Percentiles rank a stretch among this genome's conserved stretches.
Conservation (phyloP, 306 rosid genomes). For the Abrus pulchellus region DNA sequence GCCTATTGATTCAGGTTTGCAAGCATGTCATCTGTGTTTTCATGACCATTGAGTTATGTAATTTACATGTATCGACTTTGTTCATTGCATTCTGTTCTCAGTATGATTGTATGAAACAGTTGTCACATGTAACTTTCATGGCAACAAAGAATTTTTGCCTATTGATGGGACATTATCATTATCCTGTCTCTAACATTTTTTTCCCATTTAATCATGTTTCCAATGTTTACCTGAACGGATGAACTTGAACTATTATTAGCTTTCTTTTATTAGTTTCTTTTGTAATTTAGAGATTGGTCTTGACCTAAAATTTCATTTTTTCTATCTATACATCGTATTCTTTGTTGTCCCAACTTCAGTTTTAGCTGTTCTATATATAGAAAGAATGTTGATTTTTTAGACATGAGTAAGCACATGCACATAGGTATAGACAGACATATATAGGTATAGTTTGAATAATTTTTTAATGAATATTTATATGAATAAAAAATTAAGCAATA, state of each 20-base stretch:
- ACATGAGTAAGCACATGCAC: too few species aligned
- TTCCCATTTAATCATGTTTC: background rate
- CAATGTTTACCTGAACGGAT: background rate
- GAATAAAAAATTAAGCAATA: too few species aligned
- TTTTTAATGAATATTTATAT: too few species aligned
- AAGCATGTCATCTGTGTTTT: conserved; percentile 9
- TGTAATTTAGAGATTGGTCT: background rate
- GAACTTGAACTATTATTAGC: background rate
- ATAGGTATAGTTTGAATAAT: too few species aligned
- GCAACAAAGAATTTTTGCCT: conserved; percentile 16
- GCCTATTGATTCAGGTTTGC: background rate
- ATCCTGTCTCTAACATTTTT: conserved; percentile 1
- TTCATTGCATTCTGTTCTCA: conserved; percentile 36
- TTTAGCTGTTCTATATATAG: background rate
- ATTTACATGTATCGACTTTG: conserved; percentile 12
- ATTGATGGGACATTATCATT: conserved; percentile 30
- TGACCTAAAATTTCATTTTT: background rate
- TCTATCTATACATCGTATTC: background rate
- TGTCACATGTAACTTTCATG: conserved; percentile 20
- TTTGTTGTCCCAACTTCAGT: background rate
- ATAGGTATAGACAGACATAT: too few species aligned
- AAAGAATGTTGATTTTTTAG: too few species aligned
- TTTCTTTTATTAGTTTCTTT: background rate
- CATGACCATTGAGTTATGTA: conserved; percentile 9
- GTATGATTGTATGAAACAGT: conserved; percentile 1